Conservation (phyloP, 2,329 filamentous ascomycete species). For the Aspergillus ibericus region DNA sequence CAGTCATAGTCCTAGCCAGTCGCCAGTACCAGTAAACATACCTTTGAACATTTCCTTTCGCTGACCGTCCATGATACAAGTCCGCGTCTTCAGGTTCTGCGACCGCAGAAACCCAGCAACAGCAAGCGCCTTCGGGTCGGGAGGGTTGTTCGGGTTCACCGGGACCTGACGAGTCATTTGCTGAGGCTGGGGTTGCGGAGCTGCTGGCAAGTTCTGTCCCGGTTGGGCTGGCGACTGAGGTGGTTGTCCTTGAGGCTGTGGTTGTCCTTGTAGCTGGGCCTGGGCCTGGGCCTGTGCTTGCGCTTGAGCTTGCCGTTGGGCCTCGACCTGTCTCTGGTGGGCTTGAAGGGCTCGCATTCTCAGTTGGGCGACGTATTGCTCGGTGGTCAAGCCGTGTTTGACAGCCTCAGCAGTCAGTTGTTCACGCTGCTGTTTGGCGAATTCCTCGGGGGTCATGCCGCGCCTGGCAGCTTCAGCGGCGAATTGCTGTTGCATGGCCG, state of each 20-base stretch:
- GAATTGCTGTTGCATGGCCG: constrained; percentile 78
- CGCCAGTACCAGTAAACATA: constrained; percentile 37
- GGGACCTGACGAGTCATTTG: constrained; percentile 47
- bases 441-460: constrained; percentile 82
- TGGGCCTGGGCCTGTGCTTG: constrained; percentile 14
- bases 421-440: constrained; percentile 63
- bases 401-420: constrained; percentile 48
- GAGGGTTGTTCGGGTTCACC: constrained; percentile 57
- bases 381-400: constrained; percentile 54
- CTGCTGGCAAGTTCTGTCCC: constrained; percentile 39
- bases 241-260: constrained; percentile 23
- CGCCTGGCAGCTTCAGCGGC: constrained; percentile 78
- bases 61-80: constrained; percentile 91
- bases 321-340: constrained; percentile 38
- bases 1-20: not conserved
- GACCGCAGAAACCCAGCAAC: constrained; percentile 82
- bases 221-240: constrained; percentile 25
- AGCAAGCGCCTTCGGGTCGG: constrained; percentile 84
- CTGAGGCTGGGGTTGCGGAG: constrained; percentile 31
- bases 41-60: constrained; percentile 98
- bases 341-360: constrained; percentile 50
- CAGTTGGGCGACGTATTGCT: constrained; percentile 49
- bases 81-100: constrained; percentile 85
- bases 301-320: constrained; percentile 37
- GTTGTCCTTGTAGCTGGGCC: constrained; percentile 11